phyloP scores from a whole-genome alignment of 2,329 filamentous ascomycete genomes.

The Aspergillus ibericus region DNA sequence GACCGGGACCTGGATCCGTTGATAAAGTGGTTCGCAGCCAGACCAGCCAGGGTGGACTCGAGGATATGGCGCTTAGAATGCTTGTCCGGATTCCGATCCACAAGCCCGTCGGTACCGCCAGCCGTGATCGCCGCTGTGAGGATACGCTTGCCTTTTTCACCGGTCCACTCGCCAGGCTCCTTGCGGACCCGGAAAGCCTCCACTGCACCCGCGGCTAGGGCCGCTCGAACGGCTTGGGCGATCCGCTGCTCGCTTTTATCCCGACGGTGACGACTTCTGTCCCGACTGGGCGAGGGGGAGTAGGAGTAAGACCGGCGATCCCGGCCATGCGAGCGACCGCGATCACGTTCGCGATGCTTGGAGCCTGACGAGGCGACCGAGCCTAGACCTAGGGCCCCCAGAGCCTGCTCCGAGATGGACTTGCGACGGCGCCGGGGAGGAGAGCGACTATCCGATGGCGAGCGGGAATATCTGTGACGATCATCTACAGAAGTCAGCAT shows the following conservation, averaged over 20 bases:
- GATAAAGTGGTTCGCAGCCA: conserved; percentile 80
- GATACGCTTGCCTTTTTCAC: conserved; percentile 87
- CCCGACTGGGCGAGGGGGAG: conserved; percentile 52
- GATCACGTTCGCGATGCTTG: conserved; percentile 53
- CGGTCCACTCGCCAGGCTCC: conserved; percentile 84
- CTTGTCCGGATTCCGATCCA: conserved; percentile 67
- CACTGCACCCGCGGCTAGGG: conserved; percentile 82
- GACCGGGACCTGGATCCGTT: conserved; percentile 77
- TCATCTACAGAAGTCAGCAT: conserved; percentile 23
- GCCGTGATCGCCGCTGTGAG: conserved; percentile 84
- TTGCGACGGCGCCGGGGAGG: conserved; percentile 45
- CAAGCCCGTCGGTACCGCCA: conserved; percentile 77
- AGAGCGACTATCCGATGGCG: conserved; percentile 43
- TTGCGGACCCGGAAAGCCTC: conserved; percentile 91
- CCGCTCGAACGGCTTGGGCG: conserved; percentile 87
- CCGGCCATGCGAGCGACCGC: conserved; percentile 36
- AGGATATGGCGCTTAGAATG: conserved; percentile 77
- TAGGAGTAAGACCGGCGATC: conserved; percentile 50
- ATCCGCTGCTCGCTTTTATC: conserved; percentile 61
- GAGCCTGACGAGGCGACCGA: conserved; percentile 39
- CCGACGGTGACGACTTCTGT: conserved; percentile 52
- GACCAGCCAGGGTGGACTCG: conserved; percentile 84
- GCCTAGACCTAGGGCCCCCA: conserved; percentile 61
- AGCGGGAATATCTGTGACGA: conserved; percentile 34
- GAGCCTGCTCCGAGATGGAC: conserved; percentile 50